Evolutionary conservation across 805 yeast species (phyloP).

Genomic region (Wickerhamiella lipophila): DNA sequence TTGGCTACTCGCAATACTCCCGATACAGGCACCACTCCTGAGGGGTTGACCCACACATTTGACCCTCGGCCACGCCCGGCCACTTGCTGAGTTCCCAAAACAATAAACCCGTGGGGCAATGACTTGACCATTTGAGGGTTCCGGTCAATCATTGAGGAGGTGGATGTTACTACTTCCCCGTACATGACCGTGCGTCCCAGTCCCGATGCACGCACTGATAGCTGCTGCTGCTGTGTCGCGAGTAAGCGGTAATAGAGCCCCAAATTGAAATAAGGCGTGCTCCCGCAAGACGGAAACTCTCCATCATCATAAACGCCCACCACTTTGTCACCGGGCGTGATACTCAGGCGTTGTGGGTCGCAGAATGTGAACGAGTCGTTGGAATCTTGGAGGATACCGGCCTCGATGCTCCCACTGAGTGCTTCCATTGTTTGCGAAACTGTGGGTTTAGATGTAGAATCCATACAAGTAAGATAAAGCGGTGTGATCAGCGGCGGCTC

Average conservation of each 20-base stretch:
- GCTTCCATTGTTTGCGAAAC: not conserved
- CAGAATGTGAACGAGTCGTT: slow-evolving; percentile 42
- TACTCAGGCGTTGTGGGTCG: slow-evolving; percentile 13
- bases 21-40: slow-evolving; percentile 79
- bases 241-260: slow-evolving; percentile 40
- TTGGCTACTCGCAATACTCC: slow-evolving; percentile 49
- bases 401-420: slow-evolving; percentile 13
- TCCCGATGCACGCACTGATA: slow-evolving; percentile 9
- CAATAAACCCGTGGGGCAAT: slow-evolving; percentile 55
- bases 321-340: slow-evolving; percentile 34
- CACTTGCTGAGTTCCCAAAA: slow-evolving; percentile 71
- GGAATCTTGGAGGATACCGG: slow-evolving; percentile 35
- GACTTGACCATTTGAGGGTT: slow-evolving; percentile 46
- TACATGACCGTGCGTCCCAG: slow-evolving; percentile 59
- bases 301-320: slow-evolving; percentile 36
- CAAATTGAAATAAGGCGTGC: slow-evolving; percentile 66
- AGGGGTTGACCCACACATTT: slow-evolving; percentile 89
- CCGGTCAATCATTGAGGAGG: slow-evolving; percentile 62
- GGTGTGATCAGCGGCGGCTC: slow-evolving; percentile 56
- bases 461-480: slow-evolving; percentile 23
- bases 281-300: slow-evolving; percentile 35
- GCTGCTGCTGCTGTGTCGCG: slow-evolving; percentile 20
- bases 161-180: slow-evolving; percentile 84
- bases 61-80: slow-evolving; percentile 93
- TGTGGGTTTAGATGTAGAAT: slow-evolving; percentile 32